Percentiles rank a stretch among this genome's conserved stretches.
These are phyloP conservation scores for Suillus plorans DNA, from an alignment of 768 basidiomycete genomes.

Conservation along the genomic window DNA sequence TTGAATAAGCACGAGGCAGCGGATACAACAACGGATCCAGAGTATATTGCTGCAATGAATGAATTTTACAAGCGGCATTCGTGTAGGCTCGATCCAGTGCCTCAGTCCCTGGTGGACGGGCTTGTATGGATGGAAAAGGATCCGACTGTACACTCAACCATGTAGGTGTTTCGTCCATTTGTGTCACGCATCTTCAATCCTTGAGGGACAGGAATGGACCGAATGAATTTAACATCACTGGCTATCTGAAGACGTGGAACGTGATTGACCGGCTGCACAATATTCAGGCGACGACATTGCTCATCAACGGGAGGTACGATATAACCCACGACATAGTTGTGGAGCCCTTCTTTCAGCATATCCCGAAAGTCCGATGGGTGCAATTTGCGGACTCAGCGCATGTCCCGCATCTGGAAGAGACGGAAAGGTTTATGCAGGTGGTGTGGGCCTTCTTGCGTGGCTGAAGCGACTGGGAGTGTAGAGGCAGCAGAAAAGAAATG, in stretches of 20 bases:
- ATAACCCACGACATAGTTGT: slow-evolving; percentile 33
- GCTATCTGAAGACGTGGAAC: slow-evolving; percentile 36
- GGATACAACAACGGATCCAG: slow-evolving; percentile 40
- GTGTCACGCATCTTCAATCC: slow-evolving; percentile 4
- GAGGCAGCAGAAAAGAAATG: background rate
- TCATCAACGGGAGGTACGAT: slow-evolving; percentile 39
- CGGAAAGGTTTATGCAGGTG: slow-evolving; percentile 33
- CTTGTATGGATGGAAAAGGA: slow-evolving; percentile 41
- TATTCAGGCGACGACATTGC: slow-evolving; percentile 33
- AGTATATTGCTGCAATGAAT: slow-evolving; percentile 44
- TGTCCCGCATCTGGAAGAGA: slow-evolving; percentile 37
- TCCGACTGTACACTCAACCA: slow-evolving; percentile 46
- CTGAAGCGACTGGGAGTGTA: background rate
- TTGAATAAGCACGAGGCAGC: slow-evolving; percentile 47
- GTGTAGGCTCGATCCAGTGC: slow-evolving; percentile 47
- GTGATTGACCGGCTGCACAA: slow-evolving; percentile 33
- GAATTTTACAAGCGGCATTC: slow-evolving; percentile 43
- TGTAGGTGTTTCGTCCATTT: slow-evolving; percentile 33
- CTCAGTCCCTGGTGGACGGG: slow-evolving; percentile 34
- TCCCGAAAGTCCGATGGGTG: slow-evolving; percentile 36
- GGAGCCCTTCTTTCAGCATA: slow-evolving; percentile 32
- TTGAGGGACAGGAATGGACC: slow-evolving; percentile 36
- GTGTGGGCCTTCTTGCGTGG: slow-evolving; percentile 29
- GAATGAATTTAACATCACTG: slow-evolving; percentile 35
- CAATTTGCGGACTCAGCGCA: slow-evolving; percentile 38